phyloP scores from a whole-genome alignment of 139 green algal genomes.

The Chlorella sp. region DNA sequence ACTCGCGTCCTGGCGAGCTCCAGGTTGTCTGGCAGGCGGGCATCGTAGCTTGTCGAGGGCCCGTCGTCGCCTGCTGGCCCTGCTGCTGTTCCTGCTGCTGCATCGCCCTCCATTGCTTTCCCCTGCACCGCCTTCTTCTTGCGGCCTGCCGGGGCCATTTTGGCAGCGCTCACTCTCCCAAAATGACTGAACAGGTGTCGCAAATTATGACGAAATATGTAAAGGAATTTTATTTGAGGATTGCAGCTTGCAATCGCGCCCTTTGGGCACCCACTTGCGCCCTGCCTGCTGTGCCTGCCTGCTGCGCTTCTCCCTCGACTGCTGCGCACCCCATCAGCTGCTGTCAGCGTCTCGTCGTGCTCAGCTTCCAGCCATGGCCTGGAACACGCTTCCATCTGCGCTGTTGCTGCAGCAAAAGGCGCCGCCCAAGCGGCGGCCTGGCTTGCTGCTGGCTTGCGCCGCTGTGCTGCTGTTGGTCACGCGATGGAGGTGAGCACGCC shows the following conservation, averaged over 20 bases:
- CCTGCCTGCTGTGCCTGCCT: not conserved
- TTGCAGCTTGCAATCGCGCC: too few species aligned
- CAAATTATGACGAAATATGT: not conserved
- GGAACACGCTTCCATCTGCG: not conserved
- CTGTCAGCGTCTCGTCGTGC: not conserved
- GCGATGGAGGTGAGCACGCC: not conserved
- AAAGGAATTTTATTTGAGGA: not conserved
- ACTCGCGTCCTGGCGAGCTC: constrained; percentile 71
- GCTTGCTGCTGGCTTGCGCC: not conserved
- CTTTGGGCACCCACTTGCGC: not conserved
- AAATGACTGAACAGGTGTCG: not conserved
- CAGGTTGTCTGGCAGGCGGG: constrained; percentile 61
- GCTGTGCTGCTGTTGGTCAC: not conserved
- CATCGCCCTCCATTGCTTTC: constrained; percentile 17
- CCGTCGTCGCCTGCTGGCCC: not conserved
- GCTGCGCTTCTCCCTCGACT: not conserved
- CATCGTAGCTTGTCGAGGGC: constrained; percentile 9
- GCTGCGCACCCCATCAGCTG: not conserved
- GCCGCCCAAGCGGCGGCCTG: not conserved
- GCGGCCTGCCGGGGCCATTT: not conserved
- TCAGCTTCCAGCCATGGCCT: not conserved
- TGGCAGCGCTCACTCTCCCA: not conserved
- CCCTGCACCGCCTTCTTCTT: constrained; percentile 40
- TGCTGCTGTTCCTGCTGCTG: not conserved
- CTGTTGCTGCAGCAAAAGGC: constrained; percentile 2